Conservation (phyloP, 2,329 filamentous ascomycete genomes). For the Neonectria coccinea region DNA sequence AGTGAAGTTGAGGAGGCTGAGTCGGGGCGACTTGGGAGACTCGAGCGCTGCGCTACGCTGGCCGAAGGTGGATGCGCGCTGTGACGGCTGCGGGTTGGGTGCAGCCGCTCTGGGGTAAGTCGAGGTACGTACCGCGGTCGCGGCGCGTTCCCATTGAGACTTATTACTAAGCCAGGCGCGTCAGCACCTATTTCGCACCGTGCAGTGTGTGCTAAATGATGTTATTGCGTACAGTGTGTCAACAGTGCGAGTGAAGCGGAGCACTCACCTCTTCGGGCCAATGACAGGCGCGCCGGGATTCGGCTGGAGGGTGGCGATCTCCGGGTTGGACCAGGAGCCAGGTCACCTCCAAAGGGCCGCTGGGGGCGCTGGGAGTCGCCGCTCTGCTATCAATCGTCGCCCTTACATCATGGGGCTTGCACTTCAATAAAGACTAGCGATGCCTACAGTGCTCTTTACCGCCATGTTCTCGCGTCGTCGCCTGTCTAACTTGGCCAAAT, state of each 20-base stretch:
- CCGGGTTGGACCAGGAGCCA: conserved; percentile 18
- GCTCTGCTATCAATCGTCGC: conserved; percentile 24
- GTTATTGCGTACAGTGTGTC: neutral
- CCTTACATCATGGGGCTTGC: conserved; percentile 26
- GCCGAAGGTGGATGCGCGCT: conserved; percentile 38
- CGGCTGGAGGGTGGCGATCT: conserved; percentile 37
- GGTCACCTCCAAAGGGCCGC: neutral
- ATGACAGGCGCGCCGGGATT: conserved; percentile 9
- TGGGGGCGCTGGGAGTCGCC: conserved; percentile 21
- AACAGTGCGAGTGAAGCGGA: neutral
- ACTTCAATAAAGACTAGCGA: conserved; percentile 10
- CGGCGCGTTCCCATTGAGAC: neutral
- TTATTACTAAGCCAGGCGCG: conserved; percentile 10
- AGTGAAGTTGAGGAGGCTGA: conserved; percentile 48
- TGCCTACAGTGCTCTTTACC: conserved; percentile 8
- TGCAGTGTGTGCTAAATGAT: neutral
- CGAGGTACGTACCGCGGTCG: conserved; percentile 10
- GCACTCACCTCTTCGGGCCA: conserved; percentile 14
- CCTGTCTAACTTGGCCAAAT: neutral
- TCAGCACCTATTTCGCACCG: neutral
- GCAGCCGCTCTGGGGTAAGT: conserved; percentile 34
- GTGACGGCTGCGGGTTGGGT: conserved; percentile 30
- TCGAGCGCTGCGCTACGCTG: conserved; percentile 28
- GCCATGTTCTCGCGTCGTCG: neutral
- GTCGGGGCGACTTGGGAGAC: conserved; percentile 35